A percentile compares a stretch with the other conserved stretches of the same genome.
These are phyloP conservation scores for Camellia oleifera DNA, from an alignment of 179 eudicot genomes.

Conservation along the genomic window DNA sequence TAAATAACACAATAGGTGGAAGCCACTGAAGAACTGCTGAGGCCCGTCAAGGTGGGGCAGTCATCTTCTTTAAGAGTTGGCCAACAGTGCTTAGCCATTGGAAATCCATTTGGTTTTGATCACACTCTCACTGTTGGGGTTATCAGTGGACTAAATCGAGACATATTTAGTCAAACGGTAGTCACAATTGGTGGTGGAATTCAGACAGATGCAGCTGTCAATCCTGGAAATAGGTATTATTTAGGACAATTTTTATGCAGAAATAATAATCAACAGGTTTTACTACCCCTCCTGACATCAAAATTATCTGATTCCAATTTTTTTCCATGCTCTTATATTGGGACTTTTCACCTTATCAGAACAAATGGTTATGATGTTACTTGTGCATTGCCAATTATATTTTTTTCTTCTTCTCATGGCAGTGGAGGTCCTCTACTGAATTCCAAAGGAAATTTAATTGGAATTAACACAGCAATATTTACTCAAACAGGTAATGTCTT, in stretches of 20 bases:
- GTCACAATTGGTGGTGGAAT: slow-evolving; percentile 95
- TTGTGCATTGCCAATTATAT: neutral
- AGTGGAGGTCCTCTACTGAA: slow-evolving; percentile 97
- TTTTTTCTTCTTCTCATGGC: slow-evolving; percentile 21
- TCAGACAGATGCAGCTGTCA: slow-evolving; percentile 99
- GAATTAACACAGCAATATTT: slow-evolving; percentile 95
- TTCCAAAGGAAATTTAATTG: slow-evolving; percentile 89
- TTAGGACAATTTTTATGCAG: neutral
- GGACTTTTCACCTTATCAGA: too few relatives aligned
- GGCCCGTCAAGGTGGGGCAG: slow-evolving; percentile 78
- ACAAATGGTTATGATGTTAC: neutral
- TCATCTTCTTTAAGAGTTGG: slow-evolving; percentile 88
- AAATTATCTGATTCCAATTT: neutral
- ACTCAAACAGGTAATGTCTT: slow-evolving; percentile 77
- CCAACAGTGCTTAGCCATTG: slow-evolving; percentile 95
- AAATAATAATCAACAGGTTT: neutral
- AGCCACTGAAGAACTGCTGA: slow-evolving; percentile 71
- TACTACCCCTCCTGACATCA: neutral
- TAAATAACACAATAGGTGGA: slow-evolving; percentile 55
- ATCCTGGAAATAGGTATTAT: slow-evolving; percentile 92
- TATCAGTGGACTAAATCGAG: slow-evolving; percentile 89
- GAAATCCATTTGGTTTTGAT: slow-evolving; percentile 98
- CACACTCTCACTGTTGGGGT: slow-evolving; percentile 98
- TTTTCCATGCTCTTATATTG: neutral
- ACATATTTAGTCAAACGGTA: slow-evolving; percentile 92